phyloP scores from a whole-genome alignment of 768 basidiomycete species.

The Pleurotus sapidus region DNA sequence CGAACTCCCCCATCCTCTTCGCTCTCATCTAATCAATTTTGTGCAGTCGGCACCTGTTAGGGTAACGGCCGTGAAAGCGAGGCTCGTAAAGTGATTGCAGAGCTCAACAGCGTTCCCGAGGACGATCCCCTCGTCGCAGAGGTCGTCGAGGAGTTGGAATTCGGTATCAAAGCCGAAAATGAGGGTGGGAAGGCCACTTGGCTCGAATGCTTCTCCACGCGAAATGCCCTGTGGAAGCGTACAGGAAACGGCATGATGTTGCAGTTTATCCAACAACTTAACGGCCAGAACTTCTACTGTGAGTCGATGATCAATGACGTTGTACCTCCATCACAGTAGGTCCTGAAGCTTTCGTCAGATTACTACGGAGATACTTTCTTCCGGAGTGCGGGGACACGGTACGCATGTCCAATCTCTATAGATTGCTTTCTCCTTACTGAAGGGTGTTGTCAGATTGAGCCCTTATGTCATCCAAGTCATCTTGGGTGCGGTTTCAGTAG shows the following conservation, averaged over 20 bases:
- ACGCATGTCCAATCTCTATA: constrained; percentile 14
- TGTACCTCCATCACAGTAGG: not conserved
- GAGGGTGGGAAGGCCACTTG: constrained; percentile 79
- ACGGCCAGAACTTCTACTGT: constrained; percentile 84
- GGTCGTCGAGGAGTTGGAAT: constrained; percentile 60
- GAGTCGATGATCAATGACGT: constrained; percentile 13
- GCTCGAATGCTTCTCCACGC: constrained; percentile 71
- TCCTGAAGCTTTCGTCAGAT: constrained; percentile 36
- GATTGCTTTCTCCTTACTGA: not conserved
- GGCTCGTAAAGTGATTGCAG: constrained; percentile 62
- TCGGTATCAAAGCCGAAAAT: constrained; percentile 68
- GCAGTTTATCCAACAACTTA: constrained; percentile 78
- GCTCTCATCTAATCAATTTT: not conserved
- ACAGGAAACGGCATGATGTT: constrained; percentile 82
- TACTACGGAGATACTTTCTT: constrained; percentile 85
- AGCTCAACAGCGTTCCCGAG: constrained; percentile 58
- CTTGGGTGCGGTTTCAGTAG: constrained; percentile 72
- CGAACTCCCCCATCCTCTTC: constrained; percentile 19
- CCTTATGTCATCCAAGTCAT: constrained; percentile 77
- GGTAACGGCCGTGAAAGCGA: constrained; percentile 49
- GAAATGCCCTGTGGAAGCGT: constrained; percentile 69
- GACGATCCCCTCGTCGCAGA: constrained; percentile 61
- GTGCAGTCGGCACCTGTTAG: constrained; percentile 66
- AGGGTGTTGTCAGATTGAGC: constrained; percentile 35
- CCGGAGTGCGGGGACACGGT: constrained; percentile 66